phyloP scores from a whole-genome alignment of 2,329 filamentous ascomycete species.

The Cadophora luteo-olivacea region DNA sequence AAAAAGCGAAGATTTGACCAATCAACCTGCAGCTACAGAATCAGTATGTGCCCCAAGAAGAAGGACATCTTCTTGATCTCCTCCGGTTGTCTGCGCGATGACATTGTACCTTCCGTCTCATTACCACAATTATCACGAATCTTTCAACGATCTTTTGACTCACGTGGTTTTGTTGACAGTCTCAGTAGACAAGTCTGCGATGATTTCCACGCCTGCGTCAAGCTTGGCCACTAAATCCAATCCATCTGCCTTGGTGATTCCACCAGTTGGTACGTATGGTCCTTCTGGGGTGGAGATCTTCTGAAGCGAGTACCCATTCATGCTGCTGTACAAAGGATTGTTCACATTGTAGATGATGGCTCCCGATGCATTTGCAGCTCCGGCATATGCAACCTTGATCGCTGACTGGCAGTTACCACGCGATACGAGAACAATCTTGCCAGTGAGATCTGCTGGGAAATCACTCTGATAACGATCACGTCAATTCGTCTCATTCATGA shows the following conservation, averaged over 20 bases:
- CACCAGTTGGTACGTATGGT: constrained; percentile 53
- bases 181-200: constrained; percentile 24
- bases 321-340: constrained; percentile 50
- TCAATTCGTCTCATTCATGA: not conserved
- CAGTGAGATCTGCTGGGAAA: constrained; percentile 61
- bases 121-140: not conserved
- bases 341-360: constrained; percentile 75
- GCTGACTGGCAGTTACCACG: constrained; percentile 76
- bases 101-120: constrained; percentile 52
- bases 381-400: constrained; percentile 70
- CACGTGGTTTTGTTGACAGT: not conserved
- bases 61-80: constrained; percentile 67
- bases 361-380: constrained; percentile 70
- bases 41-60: constrained; percentile 70
- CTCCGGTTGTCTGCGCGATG: constrained; percentile 63
- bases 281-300: constrained; percentile 8
- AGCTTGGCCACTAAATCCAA: constrained; percentile 21
- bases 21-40: constrained; percentile 60
- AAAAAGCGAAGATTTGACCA: not conserved
- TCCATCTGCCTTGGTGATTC: constrained; percentile 50
- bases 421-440: constrained; percentile 71
- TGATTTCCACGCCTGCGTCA: constrained; percentile 21
- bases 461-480: constrained; percentile 49
- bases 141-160: not conserved
- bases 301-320: constrained; percentile 28